Evolutionary conservation across 2,329 filamentous ascomycete species (phyloP), one percentile per base, ranked within the genome.

Genomic region (Trichoderma gracile): DNA sequence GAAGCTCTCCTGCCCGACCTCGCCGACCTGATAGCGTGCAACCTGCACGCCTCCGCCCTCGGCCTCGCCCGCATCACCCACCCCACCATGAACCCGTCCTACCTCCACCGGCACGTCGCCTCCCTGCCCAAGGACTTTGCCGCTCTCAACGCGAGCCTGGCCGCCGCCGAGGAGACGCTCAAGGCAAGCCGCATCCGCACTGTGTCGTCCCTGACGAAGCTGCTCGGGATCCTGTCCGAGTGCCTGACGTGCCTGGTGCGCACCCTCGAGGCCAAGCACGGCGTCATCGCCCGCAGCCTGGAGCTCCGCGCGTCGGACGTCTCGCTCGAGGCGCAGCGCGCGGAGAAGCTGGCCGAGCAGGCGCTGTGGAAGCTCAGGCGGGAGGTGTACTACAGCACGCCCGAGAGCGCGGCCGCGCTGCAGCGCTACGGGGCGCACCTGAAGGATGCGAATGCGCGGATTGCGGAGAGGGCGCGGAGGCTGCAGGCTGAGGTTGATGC

Each of bases 51-150:
- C 1, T 78, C 80, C 15, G 84, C 84, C 27, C 75, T 80, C 15
- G 70, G 76, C 17, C 77, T 86, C 25, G 78, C 82, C 1, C 80
- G 83, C 45, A 75, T 84, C 40, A 72, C 78, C 3, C 78, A 80
- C 67, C 82, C 83, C 0, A 75, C 75, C 17, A 84, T 81, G 0
- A 84, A 84, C 72, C 77, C 83, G 0, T 84, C 83, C 21, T 85
- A 79, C 70, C 76, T 87, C n/a, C 86, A 88, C 75, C 84, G 86
- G 21, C 74, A 78, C 25, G 81, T 88, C 56, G 77, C 84, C 1
- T 75, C 78, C 19, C 76, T 89, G 2, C 75, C 81, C 0, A 67
- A 73, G 1, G 74, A 78, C 25, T 73, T 81, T 19, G 67, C 73
- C 4, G 65, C 75, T 2, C 78, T 85, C 1, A 71, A 69, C n/a